Evolutionary conservation across 805 yeast species (phyloP), one percentile per base, ranked within the genome.

Genomic region (Lipomyces lipofer): DNA sequence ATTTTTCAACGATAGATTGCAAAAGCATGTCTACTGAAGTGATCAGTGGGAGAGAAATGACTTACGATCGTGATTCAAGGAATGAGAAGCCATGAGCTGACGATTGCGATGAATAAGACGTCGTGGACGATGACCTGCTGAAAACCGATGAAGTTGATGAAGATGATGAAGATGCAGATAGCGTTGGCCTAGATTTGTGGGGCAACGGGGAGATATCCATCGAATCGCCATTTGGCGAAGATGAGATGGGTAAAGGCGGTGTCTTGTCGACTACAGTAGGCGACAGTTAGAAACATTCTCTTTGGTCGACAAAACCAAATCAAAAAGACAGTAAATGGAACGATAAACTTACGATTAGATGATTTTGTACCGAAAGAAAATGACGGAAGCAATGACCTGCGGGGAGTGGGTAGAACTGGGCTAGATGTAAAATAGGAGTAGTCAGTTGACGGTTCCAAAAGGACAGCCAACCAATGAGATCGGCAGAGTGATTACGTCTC

Each of bases 371-470:
- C 62, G 28, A 57, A 55, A 7, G 67, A 60, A 29, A 60, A 63
- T 24, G 63, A 55, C n/a, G 58, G 67, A 49, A 65, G 62, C 22
- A 69, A 63, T 3, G 70, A 56, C 24, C 72, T 58, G 40, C 71
- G 63, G 2, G 72, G 72, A 19, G 73, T 68, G 1, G 71, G 72
- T 9, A 59, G 44, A 7, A 64, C 60, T 1, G 69, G 69, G 22
- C 67, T 63, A 24, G 46, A 25, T 21, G 44, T 12, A 13, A 15
- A 22, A 22, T 10, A 22, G 19, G 32, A 25, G 22, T 17, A n/a
- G n/a, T n/a, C n/a, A n/a, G n/a, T n/a, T n/a, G n/a, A n/a, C n/a
- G n/a, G n/a, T n/a, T n/a, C n/a, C n/a, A n/a, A n/a, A n/a, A n/a
- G n/a, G n/a, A n/a, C n/a, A n/a, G n/a, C n/a, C n/a, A n/a, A n/a